A percentile compares a stretch with the other conserved stretches of the same genome.
phyloP scores from a whole-genome alignment of 2,329 filamentous ascomycete genomes.

The Aureobasidium lini region DNA sequence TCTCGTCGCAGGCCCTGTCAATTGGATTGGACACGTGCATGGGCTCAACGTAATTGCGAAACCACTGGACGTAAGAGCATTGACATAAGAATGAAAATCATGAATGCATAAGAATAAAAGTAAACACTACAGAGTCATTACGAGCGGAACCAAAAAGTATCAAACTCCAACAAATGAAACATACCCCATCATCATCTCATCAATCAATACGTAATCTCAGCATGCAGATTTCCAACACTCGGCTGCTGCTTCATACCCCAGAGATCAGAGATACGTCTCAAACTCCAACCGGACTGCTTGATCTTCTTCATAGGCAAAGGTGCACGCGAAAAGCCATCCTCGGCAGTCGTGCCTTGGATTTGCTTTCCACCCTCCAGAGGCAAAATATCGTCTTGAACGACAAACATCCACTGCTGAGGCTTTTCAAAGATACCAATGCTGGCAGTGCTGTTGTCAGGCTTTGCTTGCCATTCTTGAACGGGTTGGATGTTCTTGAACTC shows the following conservation, averaged over 20 bases:
- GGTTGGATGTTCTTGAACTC: background rate
- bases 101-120: background rate
- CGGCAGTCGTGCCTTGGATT: background rate
- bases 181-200: background rate
- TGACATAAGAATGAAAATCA: background rate
- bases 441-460: background rate
- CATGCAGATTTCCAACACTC: background rate
- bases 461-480: background rate
- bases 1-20: too few species aligned
- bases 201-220: background rate
- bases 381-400: background rate
- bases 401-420: conserved; percentile 7
- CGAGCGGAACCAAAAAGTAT: background rate
- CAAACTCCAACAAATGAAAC: background rate
- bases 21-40: too few species aligned
- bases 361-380: background rate
- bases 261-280: conserved; percentile 1
- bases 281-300: conserved; percentile 9
- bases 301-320: background rate
- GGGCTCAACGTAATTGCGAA: too few species aligned
- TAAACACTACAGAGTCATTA: background rate
- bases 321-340: background rate
- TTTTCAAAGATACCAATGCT: background rate
- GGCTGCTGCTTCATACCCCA: background rate
- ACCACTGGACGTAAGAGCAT: too few species aligned